Conservation (phyloP, 2,329 filamentous ascomycete species). For the Tolypocladium inflatum region DNA sequence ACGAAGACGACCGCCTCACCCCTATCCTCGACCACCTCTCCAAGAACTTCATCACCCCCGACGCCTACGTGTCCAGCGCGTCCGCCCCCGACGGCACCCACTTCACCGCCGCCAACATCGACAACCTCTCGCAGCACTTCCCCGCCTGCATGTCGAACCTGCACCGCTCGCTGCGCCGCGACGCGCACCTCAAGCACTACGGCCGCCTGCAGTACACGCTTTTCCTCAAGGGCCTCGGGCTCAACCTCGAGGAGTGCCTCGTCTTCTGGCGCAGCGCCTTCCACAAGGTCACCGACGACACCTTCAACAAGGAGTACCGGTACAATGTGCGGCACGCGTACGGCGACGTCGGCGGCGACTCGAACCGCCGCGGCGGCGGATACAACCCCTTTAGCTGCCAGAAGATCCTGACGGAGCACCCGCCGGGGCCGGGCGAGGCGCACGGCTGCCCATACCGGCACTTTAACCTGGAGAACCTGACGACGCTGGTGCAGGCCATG, state of each 20-base stretch:
- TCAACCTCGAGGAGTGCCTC: constrained; percentile 85
- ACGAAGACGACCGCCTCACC: constrained; percentile 86
- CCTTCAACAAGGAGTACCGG: constrained; percentile 94
- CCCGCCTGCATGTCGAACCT: constrained; percentile 91
- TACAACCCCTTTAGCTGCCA: constrained; percentile 92
- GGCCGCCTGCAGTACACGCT: constrained; percentile 90
- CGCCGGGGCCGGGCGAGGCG: constrained; percentile 75
- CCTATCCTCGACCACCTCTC: constrained; percentile 68
- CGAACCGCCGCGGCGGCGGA: constrained; percentile 74
- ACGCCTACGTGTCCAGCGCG: constrained; percentile 62
- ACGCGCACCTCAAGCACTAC: constrained; percentile 86
- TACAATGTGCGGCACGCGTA: constrained; percentile 96
- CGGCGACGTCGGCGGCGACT: constrained; percentile 89
- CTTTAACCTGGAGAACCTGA: constrained; percentile 81
- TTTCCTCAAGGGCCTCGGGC: constrained; percentile 91
- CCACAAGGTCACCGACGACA: constrained; percentile 80
- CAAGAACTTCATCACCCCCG: constrained; percentile 89
- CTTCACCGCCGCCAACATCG: constrained; percentile 71
- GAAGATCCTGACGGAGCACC: constrained; percentile 84
- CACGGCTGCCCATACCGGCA: constrained; percentile 97
- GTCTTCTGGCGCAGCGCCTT: constrained; percentile 86
- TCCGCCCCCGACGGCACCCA: constrained; percentile 58
- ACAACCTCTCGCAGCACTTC: constrained; percentile 71
- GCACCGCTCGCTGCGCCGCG: constrained; percentile 75
- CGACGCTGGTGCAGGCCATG: constrained; percentile 62